Conservation (phyloP, 2,329 filamentous ascomycete species). For the Knufia fluminis region DNA sequence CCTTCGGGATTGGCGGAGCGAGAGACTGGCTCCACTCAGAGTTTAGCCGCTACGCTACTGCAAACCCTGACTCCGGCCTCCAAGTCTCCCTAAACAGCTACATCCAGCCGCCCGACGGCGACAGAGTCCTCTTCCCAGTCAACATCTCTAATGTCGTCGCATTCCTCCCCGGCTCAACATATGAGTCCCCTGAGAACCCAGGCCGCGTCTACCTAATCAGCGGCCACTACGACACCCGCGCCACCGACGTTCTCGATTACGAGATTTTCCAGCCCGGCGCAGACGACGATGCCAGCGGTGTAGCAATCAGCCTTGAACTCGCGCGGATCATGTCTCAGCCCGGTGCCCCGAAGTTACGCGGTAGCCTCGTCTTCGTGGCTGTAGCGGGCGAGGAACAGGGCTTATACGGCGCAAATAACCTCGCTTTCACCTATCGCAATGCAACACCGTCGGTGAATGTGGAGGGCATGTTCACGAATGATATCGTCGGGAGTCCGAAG, state of each 20-base stretch:
- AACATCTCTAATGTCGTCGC: slow-evolving; percentile 47
- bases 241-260: slow-evolving; percentile 44
- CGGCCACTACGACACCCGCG: slow-evolving; percentile 48
- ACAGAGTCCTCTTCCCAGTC: slow-evolving; percentile 42
- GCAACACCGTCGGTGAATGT: slow-evolving; percentile 39
- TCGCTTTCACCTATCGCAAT: slow-evolving; percentile 46
- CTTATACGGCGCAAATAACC: slow-evolving; percentile 43
- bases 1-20: slow-evolving; percentile 46
- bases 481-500: slow-evolving; percentile 46
- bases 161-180: slow-evolving; percentile 39
- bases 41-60: slow-evolving; percentile 40
- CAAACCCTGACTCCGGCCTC: slow-evolving; percentile 41
- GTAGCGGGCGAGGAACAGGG: slow-evolving; percentile 51
- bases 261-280: slow-evolving; percentile 47
- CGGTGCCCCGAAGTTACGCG: slow-evolving; percentile 34
- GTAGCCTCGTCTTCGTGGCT: slow-evolving; percentile 49
- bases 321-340: slow-evolving; percentile 41
- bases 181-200: slow-evolving; percentile 28
- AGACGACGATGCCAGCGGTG: slow-evolving; percentile 49
- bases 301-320: slow-evolving; percentile 48
- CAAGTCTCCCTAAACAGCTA: slow-evolving; percentile 44
- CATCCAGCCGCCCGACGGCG: slow-evolving; percentile 37
- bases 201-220: slow-evolving; percentile 45
- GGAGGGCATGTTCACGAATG: slow-evolving; percentile 50
- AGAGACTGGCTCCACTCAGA: slow-evolving; percentile 48